A percentile compares a stretch with the other conserved stretches of the same genome.
Conservation (phyloP, 257 asterid genomes). For the Verbena officinalis region DNA sequence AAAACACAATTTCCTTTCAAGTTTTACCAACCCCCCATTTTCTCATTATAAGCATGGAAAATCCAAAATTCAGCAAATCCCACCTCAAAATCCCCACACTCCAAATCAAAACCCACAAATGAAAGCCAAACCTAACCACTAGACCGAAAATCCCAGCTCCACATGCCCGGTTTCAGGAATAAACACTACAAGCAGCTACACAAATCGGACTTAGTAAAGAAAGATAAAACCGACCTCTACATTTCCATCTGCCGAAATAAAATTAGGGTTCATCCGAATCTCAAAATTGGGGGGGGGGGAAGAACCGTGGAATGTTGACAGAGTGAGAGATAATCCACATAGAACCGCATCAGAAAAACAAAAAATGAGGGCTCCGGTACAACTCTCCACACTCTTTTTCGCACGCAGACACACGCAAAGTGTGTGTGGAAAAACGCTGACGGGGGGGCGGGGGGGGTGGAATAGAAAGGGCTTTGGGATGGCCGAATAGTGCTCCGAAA, state of each 20-base stretch:
- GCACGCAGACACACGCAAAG: constrained; percentile 32
- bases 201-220: background rate
- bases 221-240: constrained; percentile 32
- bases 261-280: constrained; percentile 46
- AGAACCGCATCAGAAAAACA: constrained; percentile 14
- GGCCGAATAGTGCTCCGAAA: constrained; percentile 39
- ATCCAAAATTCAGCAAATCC: constrained; percentile 29
- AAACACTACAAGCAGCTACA: background rate
- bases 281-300: constrained; percentile 9
- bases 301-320: background rate
- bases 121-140: constrained; percentile 1
- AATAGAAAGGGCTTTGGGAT: constrained; percentile 27
- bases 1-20: too few relatives aligned
- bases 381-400: constrained; percentile 26
- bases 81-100: constrained; percentile 31
- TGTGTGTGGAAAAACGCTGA: constrained; percentile 21
- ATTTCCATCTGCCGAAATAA: constrained; percentile 30
- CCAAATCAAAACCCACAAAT: constrained; percentile 30
- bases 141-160: constrained; percentile 30
- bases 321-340: constrained; percentile 20
- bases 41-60: background rate
- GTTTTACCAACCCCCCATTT: constrained; percentile 20
- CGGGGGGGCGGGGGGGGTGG: background rate
- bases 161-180: constrained; percentile 5
- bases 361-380: constrained; percentile 5